phyloP scores from a whole-genome alignment of 2,329 filamentous ascomycete species.

The Ceratocystis harringtonii region DNA sequence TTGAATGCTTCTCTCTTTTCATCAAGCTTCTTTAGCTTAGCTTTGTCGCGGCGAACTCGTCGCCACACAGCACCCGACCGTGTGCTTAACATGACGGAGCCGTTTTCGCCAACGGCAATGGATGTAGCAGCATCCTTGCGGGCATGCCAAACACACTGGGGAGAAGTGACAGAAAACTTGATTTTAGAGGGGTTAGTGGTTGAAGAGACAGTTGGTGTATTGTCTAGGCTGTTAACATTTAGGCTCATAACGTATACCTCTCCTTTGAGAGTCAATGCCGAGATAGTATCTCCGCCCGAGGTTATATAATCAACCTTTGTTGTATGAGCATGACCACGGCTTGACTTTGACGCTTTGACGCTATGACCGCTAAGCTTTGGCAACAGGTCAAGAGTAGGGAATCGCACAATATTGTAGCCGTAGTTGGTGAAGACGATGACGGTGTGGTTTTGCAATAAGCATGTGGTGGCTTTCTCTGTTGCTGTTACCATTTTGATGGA shows the following conservation, averaged over 20 bases:
- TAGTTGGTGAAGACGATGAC: constrained; percentile 94
- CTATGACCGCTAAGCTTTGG: constrained; percentile 34
- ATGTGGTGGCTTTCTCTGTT: constrained; percentile 77
- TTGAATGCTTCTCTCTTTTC: constrained; percentile 78
- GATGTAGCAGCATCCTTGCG: constrained; percentile 77
- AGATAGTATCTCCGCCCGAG: constrained; percentile 81
- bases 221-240: constrained; percentile 51
- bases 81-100: constrained; percentile 87
- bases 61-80: constrained; percentile 87
- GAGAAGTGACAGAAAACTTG: constrained; percentile 60
- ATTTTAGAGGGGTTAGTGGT: constrained; percentile 91
- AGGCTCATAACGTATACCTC: constrained; percentile 79
- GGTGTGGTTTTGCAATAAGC: constrained; percentile 71
- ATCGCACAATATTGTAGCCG: constrained; percentile 80
- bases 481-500: constrained; percentile 67
- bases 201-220: constrained; percentile 48
- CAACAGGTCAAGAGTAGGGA: constrained; percentile 58
- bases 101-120: constrained; percentile 78
- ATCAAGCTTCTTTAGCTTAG: constrained; percentile 46
- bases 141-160: constrained; percentile 76
- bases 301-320: constrained; percentile 55
- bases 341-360: constrained; percentile 29
- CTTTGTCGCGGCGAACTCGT: constrained; percentile 65
- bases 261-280: constrained; percentile 67
- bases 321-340: constrained; percentile 41